Evolutionary conservation across 1,284 basidiomycete genomes (phyloP).

Genomic region (Wolfiporia cocos): DNA sequence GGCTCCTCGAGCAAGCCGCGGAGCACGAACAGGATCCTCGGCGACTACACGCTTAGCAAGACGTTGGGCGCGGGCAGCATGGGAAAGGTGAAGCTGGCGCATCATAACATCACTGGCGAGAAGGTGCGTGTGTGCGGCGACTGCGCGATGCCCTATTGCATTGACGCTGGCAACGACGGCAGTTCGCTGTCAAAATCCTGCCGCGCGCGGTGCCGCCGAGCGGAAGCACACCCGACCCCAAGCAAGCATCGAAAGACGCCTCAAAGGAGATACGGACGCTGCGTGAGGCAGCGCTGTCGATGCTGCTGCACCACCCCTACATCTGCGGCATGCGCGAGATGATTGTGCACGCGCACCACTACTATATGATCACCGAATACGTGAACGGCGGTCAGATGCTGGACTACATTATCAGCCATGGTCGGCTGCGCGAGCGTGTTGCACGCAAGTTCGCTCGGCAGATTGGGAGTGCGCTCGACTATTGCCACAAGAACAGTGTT

Average conservation of each 20-base stretch:
- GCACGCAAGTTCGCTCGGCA: constrained; percentile 97
- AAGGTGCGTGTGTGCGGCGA: constrained; percentile 64
- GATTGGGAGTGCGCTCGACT: constrained; percentile 93
- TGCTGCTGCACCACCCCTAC: constrained; percentile 96
- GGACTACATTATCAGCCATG: constrained; percentile 99
- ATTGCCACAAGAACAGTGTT: constrained; percentile 96
- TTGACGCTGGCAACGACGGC: no score
- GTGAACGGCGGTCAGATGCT: constrained; percentile 99
- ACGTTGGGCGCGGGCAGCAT: constrained; percentile 97
- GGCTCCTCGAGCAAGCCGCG: constrained; percentile 26
- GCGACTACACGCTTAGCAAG: constrained; percentile 96
- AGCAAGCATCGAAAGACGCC: constrained; percentile 85
- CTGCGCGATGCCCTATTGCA: no score
- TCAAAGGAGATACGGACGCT: constrained; percentile 96
- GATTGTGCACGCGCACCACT: constrained; percentile 93
- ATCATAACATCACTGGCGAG: constrained; percentile 85
- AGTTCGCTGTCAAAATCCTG: constrained; percentile 98
- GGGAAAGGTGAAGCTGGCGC: constrained; percentile 98
- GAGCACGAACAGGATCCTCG: constrained; percentile 63
- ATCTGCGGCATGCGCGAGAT: constrained; percentile 99
- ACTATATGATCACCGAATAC: constrained; percentile 99
- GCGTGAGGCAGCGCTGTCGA: constrained; percentile 89
- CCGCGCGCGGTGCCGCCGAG: constrained; percentile 67
- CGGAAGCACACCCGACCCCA: constrained; percentile 43
- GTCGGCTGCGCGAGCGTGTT: constrained; percentile 90